Evolutionary conservation across 352 stramenopile species (phyloP), one percentile per base, ranked within the genome.

Genomic region (Aphanomyces astaci): DNA sequence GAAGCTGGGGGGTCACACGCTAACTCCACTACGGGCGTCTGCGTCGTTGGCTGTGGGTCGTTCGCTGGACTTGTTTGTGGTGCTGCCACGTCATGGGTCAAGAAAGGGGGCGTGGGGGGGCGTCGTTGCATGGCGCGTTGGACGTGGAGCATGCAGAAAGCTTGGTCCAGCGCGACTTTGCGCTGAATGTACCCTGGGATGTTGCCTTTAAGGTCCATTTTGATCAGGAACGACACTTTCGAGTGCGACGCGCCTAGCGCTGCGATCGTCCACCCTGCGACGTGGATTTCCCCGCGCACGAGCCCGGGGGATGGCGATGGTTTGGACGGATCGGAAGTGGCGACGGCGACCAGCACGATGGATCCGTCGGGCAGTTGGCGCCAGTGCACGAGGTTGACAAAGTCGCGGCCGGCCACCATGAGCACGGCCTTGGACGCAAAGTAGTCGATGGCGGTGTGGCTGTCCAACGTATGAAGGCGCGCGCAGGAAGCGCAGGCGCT

Each of bases 341-440:
- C 84, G 66, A 88, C 81, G 1, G 75, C 80, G 3, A 90, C 76
- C n/a, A 90, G 63, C 54, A 92, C 72, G 59, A 88, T 90, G 28
- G 80, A 86, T 9, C 78, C 79, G n/a, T 77, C 76, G 15, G 79
- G 63, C 0, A 90, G 59, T 43, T 88, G 78, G 4, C 83, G 83
- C 80, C 81, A 92, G 72, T 92, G 83, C 17, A 78, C 73, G 19
- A 90, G 72, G 27, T 79, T 90, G 63, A 77, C 82, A 64, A 92
- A 92, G 55, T 92, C 83, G 15, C 83, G 81, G 1, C 83, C 83
- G 5, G 81, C 78, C 24, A 92, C 81, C 19, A 90, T 75, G 52
- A 92, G 87, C 45, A 90, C 81, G 5, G 81, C 78, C 56, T 92
- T 92, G 80, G 83, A 90, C 73, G 89, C 80, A n/a, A 86, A 72